These are phyloP conservation scores for Brassica napus DNA, from an alignment of 345 rosid species.

Conservation along the genomic window DNA sequence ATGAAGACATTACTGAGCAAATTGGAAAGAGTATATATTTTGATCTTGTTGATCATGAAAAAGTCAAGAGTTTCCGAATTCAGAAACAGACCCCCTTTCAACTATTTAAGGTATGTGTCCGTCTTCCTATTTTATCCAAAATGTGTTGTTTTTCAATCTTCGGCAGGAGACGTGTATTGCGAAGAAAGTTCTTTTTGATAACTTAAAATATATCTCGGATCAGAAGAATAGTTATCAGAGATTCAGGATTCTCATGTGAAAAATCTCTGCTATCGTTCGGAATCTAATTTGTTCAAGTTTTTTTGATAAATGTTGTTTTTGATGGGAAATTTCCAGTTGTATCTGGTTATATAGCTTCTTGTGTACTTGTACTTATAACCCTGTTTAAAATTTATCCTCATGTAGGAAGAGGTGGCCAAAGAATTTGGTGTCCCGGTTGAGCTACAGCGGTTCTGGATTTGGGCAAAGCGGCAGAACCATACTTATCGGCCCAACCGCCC, in stretches of 20 bases:
- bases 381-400: conserved; percentile 19
- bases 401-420: conserved; percentile 92
- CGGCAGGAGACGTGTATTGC: neutral
- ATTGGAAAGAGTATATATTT: conserved; percentile 91
- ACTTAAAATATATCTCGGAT: neutral
- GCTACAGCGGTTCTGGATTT: conserved; percentile 88
- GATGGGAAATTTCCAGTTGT: neutral
- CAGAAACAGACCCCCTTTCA: conserved; percentile 78
- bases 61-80: conserved; percentile 86
- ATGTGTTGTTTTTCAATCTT: neutral
- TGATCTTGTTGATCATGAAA: conserved; percentile 98
- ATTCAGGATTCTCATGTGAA: conserved; percentile 4
- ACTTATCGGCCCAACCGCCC: conserved; percentile 97
- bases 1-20: conserved; percentile 83
- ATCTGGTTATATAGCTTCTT: conserved; percentile 1
- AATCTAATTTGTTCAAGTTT: neutral
- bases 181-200: neutral
- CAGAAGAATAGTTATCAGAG: neutral
- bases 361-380: conserved; percentile 6
- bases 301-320: neutral
- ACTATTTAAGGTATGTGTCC: conserved; percentile 66
- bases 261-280: neutral
- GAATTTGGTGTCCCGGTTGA: conserved; percentile 90
- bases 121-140: conserved; percentile 3
- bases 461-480: conserved; percentile 98